These are phyloP conservation scores for Closterium sp. DNA, from an alignment of 139 green algal species.

Conservation along the genomic window DNA sequence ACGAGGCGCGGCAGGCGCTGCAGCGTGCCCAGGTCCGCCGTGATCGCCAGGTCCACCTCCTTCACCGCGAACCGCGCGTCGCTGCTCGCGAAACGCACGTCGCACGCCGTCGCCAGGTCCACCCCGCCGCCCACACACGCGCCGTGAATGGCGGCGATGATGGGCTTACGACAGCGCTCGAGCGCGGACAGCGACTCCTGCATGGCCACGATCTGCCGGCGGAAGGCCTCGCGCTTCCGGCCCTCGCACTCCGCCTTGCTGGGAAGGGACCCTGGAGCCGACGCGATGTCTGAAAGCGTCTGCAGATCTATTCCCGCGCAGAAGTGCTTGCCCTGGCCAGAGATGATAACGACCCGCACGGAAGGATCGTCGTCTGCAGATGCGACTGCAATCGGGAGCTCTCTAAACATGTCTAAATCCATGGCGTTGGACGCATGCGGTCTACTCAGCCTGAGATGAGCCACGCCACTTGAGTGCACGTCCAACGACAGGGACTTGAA, in stretches of 20 bases:
- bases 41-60: constrained; percentile 88
- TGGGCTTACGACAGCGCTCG: constrained; percentile 65
- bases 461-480: constrained; percentile 3
- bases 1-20: constrained; percentile 83
- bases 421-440: constrained; percentile 23
- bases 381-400: constrained; percentile 25
- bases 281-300: constrained; percentile 7
- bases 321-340: constrained; percentile 66
- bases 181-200: constrained; percentile 61
- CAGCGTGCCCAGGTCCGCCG: constrained; percentile 85
- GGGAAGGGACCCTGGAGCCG: background rate
- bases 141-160: constrained; percentile 65
- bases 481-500: background rate
- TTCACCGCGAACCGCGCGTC: constrained; percentile 85
- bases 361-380: background rate
- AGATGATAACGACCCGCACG: constrained; percentile 57
- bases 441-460: background rate
- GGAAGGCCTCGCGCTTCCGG: constrained; percentile 5
- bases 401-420: constrained; percentile 11
- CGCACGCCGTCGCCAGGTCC: constrained; percentile 79
- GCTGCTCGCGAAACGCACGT: constrained; percentile 72
- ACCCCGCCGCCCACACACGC: constrained; percentile 84
- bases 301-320: constrained; percentile 72
- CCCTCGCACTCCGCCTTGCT: constrained; percentile 13
- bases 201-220: constrained; percentile 45